A percentile compares a stretch with the other conserved stretches of the same genome.
Evolutionary conservation across 176 grass and related monocot species (phyloP).

Genomic region (Melocanna baccifera): DNA sequence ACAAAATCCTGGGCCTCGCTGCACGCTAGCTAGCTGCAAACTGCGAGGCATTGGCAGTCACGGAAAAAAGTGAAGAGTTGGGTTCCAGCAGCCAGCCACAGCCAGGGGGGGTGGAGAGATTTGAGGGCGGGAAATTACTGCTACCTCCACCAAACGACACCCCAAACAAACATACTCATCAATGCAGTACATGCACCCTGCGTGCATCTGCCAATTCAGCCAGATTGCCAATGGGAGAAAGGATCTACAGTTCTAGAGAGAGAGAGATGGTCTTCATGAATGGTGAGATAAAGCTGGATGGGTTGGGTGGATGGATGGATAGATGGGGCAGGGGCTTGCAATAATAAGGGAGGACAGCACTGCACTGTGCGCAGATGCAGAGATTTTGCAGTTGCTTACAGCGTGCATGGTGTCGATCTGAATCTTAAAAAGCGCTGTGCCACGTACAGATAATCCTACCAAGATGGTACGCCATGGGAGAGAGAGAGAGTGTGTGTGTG

Average conservation of each 20-base stretch:
- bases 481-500: background rate
- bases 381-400: conserved; percentile 2
- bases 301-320: background rate
- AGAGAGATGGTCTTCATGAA: background rate
- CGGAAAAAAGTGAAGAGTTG: conserved; percentile 11
- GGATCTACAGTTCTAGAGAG: background rate
- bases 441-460: conserved; percentile 28
- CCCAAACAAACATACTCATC: background rate
- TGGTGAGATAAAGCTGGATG: background rate
- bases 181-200: background rate
- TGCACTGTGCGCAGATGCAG: background rate
- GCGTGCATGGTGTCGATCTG: background rate
- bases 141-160: background rate
- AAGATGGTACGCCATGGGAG: background rate
- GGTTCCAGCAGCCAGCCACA: background rate
- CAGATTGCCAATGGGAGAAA: background rate
- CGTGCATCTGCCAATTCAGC: background rate
- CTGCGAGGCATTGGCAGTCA: background rate
- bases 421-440: background rate
- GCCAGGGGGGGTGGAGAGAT: background rate
- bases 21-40: background rate
- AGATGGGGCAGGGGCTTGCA: background rate
- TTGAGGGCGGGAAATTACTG: background rate
- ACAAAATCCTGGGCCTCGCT: conserved; percentile 28
- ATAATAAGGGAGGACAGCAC: background rate